Base-by-base conservation (phyloP, 305 asterid species). In the Caryopteris hybrid region DNA sequence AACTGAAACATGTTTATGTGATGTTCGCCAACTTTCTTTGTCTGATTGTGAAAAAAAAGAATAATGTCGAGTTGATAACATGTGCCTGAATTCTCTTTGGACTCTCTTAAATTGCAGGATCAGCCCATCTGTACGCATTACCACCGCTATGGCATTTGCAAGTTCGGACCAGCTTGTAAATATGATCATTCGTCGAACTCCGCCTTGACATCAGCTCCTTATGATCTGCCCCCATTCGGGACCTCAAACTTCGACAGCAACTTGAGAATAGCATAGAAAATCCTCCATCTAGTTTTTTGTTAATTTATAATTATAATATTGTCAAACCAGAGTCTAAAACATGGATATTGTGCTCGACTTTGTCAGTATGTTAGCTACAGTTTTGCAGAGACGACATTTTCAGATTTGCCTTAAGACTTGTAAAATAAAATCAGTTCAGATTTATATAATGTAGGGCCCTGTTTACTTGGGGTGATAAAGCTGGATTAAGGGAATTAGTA, bases 101-200 rank as follows among this genome's bases (percentile, higher is more conserved):
- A 23, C 18, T 11, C 47, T 12, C 16, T 53, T 8, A 43, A 69
- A 54, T 62, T 70, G 77, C 81, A 84, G 87, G 89, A 81, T 77
- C 85, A 84, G 72, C 83, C 83, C 17, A 74, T 84, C 51, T 84
- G 89, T 46, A 66, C 80, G 3, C 78, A 76, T 73, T 84, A 81
- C 72, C 79, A 79, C 31, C 82, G 85, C 41, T 81, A 77, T 23
- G 87, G 89, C 38, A 81, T 84, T 33, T 84, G 89, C 83, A 81
- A 81, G 80, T 84, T 46, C 11, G 87, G 89, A 47, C 89, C 89
- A 0, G 80, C 82, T 59, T 84, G 89, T 76, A 84, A 78, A 69
- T 84, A 73, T 8, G 84, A 83, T 68, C 88, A 83, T 62, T 84
- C 88, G 2, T 55, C 79, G 21, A 70, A 66, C 31, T 76, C 59